Evolutionary conservation across 306 rosid genomes (phyloP), one percentile per base, ranked within the genome.

Genomic region (Acmispon strigosus): DNA sequence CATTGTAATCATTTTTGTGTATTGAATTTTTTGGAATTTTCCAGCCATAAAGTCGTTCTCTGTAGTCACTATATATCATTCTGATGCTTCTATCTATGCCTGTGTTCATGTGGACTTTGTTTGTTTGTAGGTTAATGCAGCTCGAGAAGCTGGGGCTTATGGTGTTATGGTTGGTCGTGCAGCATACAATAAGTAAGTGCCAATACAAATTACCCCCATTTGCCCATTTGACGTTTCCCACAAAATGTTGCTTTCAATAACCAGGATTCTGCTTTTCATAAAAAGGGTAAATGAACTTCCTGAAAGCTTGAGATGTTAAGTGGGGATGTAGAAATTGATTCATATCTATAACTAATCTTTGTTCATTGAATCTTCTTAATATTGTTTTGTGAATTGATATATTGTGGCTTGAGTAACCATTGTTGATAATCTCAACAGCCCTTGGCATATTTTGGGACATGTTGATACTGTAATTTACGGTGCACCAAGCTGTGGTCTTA

Each of bases 121-220:
- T 43, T 32, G 45, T 62, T 84, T 81, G 53, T 76, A 93, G 98
- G 96, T 71, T 70, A 84, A 69, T 61, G 88, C 90, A 62, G 96
- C 97, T 69, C 86, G 84, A 73, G 86, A 79, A 50, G 83, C 84
- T 15, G 96, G 98, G 75, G 98, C 98, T 32, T 94, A 89, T 84
- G 98, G 98, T 78, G 98, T 90, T 60, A 94, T 94, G 98, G 62
- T 90, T 81, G 98, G 98, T 27, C 96, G 98, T 8, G 89, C 98
- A 76, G 97, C 96, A 57, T 94, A 85, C 79, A 63, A 81, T 16
- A 87, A 90, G 98, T 90, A 59, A 5, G 49, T 66, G 16, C 22
- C n/a, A 29, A 47, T 32, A 44, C 57, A 49, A 54, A 4, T 34
- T 49, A 3, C 17, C 71, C 50, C 48, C 19, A 20, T 43, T 63